Percentiles rank a stretch among this genome's conserved stretches.
phyloP scores from a whole-genome alignment of 495 filamentous ascomycete species.

The Aspergillus sclerotiicarbonarius region DNA sequence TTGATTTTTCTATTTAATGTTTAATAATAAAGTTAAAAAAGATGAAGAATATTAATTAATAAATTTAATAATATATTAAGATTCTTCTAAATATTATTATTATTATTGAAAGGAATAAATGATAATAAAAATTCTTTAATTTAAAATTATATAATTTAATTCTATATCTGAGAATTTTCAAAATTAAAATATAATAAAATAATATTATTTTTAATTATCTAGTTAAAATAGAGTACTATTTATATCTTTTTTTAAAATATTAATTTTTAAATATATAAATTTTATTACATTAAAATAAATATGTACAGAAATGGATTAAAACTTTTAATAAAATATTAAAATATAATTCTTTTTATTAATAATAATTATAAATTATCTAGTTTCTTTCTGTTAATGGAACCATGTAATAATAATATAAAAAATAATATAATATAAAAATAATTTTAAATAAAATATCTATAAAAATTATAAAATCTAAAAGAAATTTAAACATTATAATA shows the following conservation, averaged over 20 bases:
- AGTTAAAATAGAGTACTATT: too few species aligned
- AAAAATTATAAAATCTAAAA: not conserved
- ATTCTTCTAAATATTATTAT: not conserved
- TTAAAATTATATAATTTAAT: too few species aligned
- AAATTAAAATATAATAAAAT: too few species aligned
- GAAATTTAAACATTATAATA: not conserved
- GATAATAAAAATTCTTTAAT: constrained; percentile 4
- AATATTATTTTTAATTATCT: too few species aligned
- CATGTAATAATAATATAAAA: not conserved
- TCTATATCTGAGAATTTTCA: too few species aligned
- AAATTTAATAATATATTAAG: not conserved
- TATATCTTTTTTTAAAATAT: too few species aligned
- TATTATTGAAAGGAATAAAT: constrained; percentile 5
- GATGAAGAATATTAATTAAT: not conserved
- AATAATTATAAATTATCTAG: constrained; percentile 1
- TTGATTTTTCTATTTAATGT: not conserved
- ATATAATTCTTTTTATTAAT: too few species aligned
- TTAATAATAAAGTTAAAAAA: not conserved
- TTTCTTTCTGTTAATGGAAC: too few species aligned
- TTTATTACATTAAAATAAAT: too few species aligned
- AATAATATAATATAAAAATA: constrained; percentile 10
- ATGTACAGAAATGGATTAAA: too few species aligned
- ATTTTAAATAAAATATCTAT: not conserved
- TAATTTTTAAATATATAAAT: too few species aligned
- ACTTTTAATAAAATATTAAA: too few species aligned